phyloP scores from a whole-genome alignment of 148 eudicot genomes.

The Arbutus unedo region DNA sequence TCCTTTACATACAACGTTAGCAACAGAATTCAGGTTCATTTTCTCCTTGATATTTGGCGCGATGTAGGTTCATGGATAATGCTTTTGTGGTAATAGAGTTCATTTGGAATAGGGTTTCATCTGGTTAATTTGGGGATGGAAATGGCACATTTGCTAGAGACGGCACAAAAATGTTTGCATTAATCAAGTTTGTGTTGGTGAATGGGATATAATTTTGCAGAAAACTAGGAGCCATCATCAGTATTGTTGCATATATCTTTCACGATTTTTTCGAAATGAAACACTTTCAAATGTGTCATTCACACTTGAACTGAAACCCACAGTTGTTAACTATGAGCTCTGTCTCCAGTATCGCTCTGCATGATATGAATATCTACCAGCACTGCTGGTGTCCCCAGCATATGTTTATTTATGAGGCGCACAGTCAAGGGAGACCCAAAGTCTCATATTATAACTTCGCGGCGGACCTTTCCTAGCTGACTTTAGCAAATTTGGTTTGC shows the following conservation, averaged over 20 bases:
- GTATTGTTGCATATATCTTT: not conserved
- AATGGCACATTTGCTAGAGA: not conserved
- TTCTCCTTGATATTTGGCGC: not conserved
- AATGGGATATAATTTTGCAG: not conserved
- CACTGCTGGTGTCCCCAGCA: not conserved
- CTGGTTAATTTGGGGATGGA: not conserved
- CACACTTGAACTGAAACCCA: not conserved
- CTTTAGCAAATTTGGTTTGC: conserved; percentile 4
- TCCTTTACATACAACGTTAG: not conserved
- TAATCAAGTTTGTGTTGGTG: not conserved
- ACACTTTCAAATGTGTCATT: not conserved
- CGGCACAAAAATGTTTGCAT: not conserved
- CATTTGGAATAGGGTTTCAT: not conserved
- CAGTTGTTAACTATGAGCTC: not conserved
- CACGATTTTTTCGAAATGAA: not conserved
- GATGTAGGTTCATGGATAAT: not conserved
- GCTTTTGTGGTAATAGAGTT: not conserved
- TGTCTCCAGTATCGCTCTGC: not conserved
- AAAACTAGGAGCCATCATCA: not conserved
- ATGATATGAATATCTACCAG: not conserved
- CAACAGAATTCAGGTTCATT: not conserved
- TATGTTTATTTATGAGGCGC: not conserved
- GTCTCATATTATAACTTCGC: not conserved
- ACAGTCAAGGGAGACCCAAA: not conserved
- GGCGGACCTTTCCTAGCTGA: not conserved